Base-by-base conservation (phyloP, 805 yeast species). In the Metschnikowia borealis region DNA sequence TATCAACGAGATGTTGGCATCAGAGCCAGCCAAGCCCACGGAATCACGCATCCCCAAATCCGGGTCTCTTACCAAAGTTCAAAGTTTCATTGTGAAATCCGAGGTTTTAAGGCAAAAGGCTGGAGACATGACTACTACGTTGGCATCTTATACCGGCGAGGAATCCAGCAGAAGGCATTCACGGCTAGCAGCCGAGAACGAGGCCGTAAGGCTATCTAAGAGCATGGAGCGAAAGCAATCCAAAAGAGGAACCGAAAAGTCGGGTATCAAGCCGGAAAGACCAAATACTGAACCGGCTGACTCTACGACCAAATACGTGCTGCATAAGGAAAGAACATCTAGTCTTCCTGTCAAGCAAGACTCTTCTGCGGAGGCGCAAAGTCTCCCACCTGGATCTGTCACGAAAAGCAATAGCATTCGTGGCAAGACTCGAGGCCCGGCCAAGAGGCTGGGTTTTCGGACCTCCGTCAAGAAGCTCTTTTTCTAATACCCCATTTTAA, bases 21-120 rank as follows among this genome's bases (percentile, higher is more conserved):
- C 57, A 8, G 58, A 49, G 33, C 61, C 61, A 2, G 50, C 53
- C 3, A 48, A 40, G 18, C 45, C 48, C 1, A 34, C 6, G 2
- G 49, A 39, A 17, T 32, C 46, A 7, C 34, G 23, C n/a, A 41
- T 56, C 44, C 53, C 61, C 39, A 18, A 64, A 38, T 67, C 73
- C 2, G 65, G 60, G 20, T 70, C 75, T 14, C 57, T 67, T 13
- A 58, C 63, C 38, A 64, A 56, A 47, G 53, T 71, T 15, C 72
- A 68, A 35, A 72, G 65, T 32, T 53, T 70, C 31, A 61, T 65
- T 38, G 44, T 55, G 29, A 62, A 55, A 44, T 59, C 64, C 7
- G 57, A 51, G 17, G 51, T 44, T 5, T 45, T 58, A 38, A 40
- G 52, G 6, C 55, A 53, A 18, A 56, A 52, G 40, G 54, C 57